These are phyloP conservation scores for Gamarada debralockiae DNA, from an alignment of 495 filamentous ascomycete genomes.

Conservation along the genomic window DNA sequence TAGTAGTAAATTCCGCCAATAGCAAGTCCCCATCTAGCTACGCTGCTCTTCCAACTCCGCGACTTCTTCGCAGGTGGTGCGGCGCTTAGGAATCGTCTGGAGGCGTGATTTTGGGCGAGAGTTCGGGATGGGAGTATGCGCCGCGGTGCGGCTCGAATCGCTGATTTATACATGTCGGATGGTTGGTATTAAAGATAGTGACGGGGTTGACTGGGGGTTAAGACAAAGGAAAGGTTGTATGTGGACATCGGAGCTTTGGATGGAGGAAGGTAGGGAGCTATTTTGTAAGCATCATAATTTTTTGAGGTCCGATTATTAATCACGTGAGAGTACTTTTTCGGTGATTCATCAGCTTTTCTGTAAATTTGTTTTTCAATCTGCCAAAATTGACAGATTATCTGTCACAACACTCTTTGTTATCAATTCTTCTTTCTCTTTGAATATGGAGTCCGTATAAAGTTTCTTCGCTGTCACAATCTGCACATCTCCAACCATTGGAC, in stretches of 20 bases:
- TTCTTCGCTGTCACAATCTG: no score
- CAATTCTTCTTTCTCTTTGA: no score
- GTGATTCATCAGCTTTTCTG: no score
- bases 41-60: conserved; percentile 79
- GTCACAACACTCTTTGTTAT: no score
- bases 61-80: conserved; percentile 58
- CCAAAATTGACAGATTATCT: no score
- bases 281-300: conserved; percentile 24
- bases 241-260: conserved; percentile 18
- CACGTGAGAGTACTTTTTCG: no score
- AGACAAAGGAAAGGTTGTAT: conserved; percentile 21
- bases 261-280: neutral
- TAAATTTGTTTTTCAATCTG: no score
- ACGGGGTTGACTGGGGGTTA: neutral
- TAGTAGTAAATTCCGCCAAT: conserved; percentile 83
- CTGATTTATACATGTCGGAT: conserved; percentile 57
- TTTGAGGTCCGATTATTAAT: conserved; percentile 2
- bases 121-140: conserved; percentile 35
- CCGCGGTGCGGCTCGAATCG: conserved; percentile 52
- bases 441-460: no score
- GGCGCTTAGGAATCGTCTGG: conserved; percentile 67
- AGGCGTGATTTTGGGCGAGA: conserved; percentile 30
- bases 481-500: no score
- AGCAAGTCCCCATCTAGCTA: conserved; percentile 70
- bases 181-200: conserved; percentile 4